These are phyloP conservation scores for Chrysoporthe austroafricana DNA, from an alignment of 2,329 filamentous ascomycete species.

Conservation along the genomic window DNA sequence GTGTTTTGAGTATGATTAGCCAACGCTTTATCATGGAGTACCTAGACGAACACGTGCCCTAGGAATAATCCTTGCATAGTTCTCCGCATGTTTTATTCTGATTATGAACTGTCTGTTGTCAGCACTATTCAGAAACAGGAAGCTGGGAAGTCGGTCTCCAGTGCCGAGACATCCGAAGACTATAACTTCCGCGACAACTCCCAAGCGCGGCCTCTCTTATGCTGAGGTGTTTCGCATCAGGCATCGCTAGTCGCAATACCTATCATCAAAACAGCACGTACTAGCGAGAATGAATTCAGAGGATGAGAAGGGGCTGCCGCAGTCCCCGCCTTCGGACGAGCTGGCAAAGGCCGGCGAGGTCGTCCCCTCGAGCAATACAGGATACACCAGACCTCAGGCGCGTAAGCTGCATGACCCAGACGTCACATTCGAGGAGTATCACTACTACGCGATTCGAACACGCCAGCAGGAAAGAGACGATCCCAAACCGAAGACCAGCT, in stretches of 20 bases:
- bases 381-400: slow-evolving; percentile 26
- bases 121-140: slow-evolving; percentile 10
- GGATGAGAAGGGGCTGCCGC: background rate
- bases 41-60: background rate
- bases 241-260: background rate
- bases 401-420: slow-evolving; percentile 35
- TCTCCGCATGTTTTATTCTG: background rate
- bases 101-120: background rate
- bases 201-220: background rate
- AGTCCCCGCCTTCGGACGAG: background rate
- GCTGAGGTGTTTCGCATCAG: background rate
- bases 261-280: background rate
- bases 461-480: slow-evolving; percentile 37
- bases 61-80: background rate
- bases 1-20: too few relatives aligned
- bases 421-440: slow-evolving; percentile 42
- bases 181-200: background rate
- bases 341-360: background rate
- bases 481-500: slow-evolving; percentile 32
- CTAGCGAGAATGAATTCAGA: slow-evolving; percentile 8
- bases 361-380: background rate
- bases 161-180: slow-evolving; percentile 5
- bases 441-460: slow-evolving; percentile 40
- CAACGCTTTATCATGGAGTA: too few relatives aligned
- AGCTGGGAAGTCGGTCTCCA: background rate